Evolutionary conservation across 1,284 basidiomycete genomes (phyloP).

Genomic region (Psilocybe mexicana): DNA sequence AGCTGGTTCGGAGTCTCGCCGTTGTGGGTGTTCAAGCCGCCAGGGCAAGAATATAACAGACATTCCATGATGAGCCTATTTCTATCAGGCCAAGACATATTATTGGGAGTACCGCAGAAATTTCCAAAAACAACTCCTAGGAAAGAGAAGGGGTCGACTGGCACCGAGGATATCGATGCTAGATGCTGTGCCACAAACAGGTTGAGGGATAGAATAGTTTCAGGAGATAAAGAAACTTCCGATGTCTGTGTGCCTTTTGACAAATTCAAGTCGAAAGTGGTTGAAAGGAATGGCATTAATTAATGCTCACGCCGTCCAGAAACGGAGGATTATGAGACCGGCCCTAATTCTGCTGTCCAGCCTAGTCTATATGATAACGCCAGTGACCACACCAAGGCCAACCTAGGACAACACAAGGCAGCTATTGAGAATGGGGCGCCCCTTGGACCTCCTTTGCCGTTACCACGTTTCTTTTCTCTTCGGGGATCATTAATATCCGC

Average conservation of each 20-base stretch:
- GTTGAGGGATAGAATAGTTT: neutral
- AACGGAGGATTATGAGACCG: neutral
- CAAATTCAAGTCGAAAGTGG: neutral
- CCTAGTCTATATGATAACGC: too few species aligned
- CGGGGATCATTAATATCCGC: slow-evolving; percentile 24
- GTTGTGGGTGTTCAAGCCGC: neutral
- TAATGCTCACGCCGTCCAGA: neutral
- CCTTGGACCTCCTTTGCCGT: neutral
- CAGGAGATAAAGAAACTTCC: neutral
- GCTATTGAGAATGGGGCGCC: neutral
- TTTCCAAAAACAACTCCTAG: neutral
- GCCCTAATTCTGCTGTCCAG: neutral
- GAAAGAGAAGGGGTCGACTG: neutral
- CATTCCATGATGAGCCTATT: neutral
- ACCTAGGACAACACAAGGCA: neutral
- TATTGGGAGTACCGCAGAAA: neutral
- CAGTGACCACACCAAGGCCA: neutral
- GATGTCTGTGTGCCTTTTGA: neutral
- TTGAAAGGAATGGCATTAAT: neutral
- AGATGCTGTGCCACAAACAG: neutral
- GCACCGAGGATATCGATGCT: neutral
- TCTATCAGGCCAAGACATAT: neutral
- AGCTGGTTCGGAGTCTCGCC: neutral
- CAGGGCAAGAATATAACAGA: neutral
- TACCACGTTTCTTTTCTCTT: slow-evolving; percentile 18